A percentile compares a stretch with the other conserved stretches of the same genome.
phyloP scores from a whole-genome alignment of 306 rosid species.

The Trifolium subterraneum region DNA sequence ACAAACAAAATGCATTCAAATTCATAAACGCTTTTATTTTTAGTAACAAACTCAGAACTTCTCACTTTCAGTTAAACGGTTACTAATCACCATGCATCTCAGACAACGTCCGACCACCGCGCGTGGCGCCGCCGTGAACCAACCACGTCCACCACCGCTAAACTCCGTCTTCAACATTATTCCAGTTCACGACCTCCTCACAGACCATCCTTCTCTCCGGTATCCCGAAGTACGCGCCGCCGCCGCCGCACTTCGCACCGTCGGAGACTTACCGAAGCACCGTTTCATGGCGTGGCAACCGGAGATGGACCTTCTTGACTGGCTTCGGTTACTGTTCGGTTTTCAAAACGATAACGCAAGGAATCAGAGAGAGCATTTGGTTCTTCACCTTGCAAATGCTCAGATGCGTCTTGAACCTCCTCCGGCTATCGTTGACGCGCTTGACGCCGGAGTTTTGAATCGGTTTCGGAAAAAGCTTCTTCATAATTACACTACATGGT shows the following conservation, averaged over 20 bases:
- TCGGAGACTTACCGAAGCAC: slow-evolving; percentile 76
- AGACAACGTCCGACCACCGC: slow-evolving; percentile 45
- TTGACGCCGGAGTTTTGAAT: slow-evolving; percentile 58
- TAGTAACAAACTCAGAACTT: not conserved
- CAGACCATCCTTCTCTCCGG: slow-evolving; percentile 87
- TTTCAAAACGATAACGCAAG: slow-evolving; percentile 83
- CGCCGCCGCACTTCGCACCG: slow-evolving; percentile 72
- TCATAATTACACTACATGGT: slow-evolving; percentile 74
- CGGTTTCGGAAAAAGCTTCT: slow-evolving; percentile 68
- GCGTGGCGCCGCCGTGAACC: slow-evolving; percentile 34
- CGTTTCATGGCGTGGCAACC: slow-evolving; percentile 60
- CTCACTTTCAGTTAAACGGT: slow-evolving; percentile 9
- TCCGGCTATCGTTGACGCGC: slow-evolving; percentile 53
- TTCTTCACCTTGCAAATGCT: slow-evolving; percentile 86
- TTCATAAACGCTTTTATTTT: slow-evolving; percentile 2
- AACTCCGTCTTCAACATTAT: slow-evolving; percentile 72
- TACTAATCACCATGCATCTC: slow-evolving; percentile 31
- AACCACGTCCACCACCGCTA: slow-evolving; percentile 35
- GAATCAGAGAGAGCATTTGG: slow-evolving; percentile 94
- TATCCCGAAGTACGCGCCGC: slow-evolving; percentile 89
- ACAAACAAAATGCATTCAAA: slow-evolving; percentile 14
- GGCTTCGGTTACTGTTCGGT: slow-evolving; percentile 76
- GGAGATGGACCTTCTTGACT: slow-evolving; percentile 76
- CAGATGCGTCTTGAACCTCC: slow-evolving; percentile 85
- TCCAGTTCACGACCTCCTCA: slow-evolving; percentile 73